These are phyloP conservation scores for Penicillium canescens DNA, from an alignment of 495 filamentous ascomycete genomes.

Conservation along the genomic window DNA sequence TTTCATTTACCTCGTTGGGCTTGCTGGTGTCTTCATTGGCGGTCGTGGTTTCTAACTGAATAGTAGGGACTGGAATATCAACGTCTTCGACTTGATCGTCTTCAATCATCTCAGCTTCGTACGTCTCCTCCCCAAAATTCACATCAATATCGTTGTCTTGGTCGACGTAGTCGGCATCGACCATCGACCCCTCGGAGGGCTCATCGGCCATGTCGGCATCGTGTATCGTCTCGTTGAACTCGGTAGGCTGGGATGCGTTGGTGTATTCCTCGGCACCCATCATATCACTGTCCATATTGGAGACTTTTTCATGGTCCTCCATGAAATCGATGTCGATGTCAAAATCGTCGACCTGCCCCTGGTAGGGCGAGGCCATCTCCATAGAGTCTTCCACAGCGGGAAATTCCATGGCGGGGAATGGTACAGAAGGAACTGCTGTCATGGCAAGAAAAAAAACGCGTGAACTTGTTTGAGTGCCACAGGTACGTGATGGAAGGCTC, in stretches of 20 bases:
- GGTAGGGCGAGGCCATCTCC: slow-evolving; percentile 54
- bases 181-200: slow-evolving; percentile 41
- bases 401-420: slow-evolving; percentile 42
- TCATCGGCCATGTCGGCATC: slow-evolving; percentile 56
- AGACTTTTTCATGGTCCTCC: slow-evolving; percentile 50
- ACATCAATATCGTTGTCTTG: slow-evolving; percentile 36
- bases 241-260: slow-evolving; percentile 34
- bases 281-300: slow-evolving; percentile 60
- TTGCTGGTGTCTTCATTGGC: slow-evolving; percentile 3
- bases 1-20: slow-evolving; percentile 2
- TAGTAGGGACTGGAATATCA: slow-evolving; percentile 31
- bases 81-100: slow-evolving; percentile 40
- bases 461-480: slow-evolving; percentile 8
- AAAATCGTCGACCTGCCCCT: slow-evolving; percentile 61
- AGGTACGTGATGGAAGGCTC: slow-evolving; percentile 22
- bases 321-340: slow-evolving; percentile 75
- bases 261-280: slow-evolving; percentile 54
- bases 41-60: slow-evolving; percentile 21
- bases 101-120: slow-evolving; percentile 47
- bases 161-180: slow-evolving; percentile 36
- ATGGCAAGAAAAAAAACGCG: slow-evolving; percentile 31
- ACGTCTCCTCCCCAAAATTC: slow-evolving; percentile 36
- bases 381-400: slow-evolving; percentile 48
- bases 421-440: slow-evolving; percentile 36
- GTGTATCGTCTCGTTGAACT: slow-evolving; percentile 30